Conservation (phyloP, 2,329 filamentous ascomycete species). For the Dendrostoma leiphaemia region DNA sequence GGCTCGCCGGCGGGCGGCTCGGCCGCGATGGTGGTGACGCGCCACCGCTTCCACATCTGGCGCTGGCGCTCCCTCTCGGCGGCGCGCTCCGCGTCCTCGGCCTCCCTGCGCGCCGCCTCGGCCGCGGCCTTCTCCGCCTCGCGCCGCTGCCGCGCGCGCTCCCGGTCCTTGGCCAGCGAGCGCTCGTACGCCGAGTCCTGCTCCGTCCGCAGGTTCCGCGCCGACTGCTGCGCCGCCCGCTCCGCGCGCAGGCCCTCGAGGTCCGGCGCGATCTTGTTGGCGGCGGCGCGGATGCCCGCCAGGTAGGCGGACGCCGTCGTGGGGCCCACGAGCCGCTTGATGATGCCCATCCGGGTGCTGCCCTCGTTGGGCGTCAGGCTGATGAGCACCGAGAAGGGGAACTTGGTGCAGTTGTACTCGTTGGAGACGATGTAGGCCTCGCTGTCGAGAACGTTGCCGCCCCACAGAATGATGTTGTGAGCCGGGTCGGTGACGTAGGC, state of each 20-base stretch:
- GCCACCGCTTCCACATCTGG: constrained; percentile 78
- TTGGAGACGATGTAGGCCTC: constrained; percentile 93
- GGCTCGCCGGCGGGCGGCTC: constrained; percentile 66
- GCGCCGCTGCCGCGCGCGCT: constrained; percentile 71
- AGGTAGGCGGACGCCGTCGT: constrained; percentile 70
- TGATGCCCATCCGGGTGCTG: constrained; percentile 84
- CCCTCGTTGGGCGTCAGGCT: constrained; percentile 84
- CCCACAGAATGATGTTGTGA: constrained; percentile 87
- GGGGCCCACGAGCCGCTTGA: constrained; percentile 74
- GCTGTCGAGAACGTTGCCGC: constrained; percentile 86
- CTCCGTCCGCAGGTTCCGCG: constrained; percentile 77
- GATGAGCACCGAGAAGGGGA: constrained; percentile 83
- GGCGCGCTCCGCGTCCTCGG: constrained; percentile 61
- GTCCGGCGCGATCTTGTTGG: constrained; percentile 73
- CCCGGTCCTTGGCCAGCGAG: constrained; percentile 82
- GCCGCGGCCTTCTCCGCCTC: constrained; percentile 74
- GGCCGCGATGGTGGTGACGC: constrained; percentile 61
- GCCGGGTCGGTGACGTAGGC: constrained; percentile 70
- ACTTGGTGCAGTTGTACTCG: constrained; percentile 86
- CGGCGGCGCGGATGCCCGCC: constrained; percentile 69
- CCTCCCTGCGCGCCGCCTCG: constrained; percentile 61
- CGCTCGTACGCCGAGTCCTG: constrained; percentile 94
- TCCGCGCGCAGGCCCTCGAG: constrained; percentile 73
- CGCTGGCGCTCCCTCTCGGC: constrained; percentile 41
- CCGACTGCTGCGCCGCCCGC: constrained; percentile 75